Percentiles rank a stretch among this genome's conserved stretches.
Conservation (phyloP, 352 stramenopile species). For the Saprolegnia parasitica region DNA sequence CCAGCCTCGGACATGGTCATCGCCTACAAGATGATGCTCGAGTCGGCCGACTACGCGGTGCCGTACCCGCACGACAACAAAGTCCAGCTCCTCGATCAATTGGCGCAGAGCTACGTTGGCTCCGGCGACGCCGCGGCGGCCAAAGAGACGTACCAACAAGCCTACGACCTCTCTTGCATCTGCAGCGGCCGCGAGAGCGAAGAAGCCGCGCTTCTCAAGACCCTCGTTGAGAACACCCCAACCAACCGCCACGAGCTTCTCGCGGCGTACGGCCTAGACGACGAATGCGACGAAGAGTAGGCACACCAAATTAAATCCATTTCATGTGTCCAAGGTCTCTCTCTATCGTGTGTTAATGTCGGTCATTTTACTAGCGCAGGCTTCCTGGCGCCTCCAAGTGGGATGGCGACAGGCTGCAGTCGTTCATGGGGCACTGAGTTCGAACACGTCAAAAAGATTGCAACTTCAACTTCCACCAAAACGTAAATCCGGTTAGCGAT, state of each 20-base stretch:
- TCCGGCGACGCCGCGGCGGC: constrained; percentile 47
- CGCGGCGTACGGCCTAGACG: constrained; percentile 39
- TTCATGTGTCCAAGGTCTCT: no score
- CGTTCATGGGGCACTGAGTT: no score
- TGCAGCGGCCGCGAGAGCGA: constrained; percentile 57
- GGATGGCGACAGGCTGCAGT: no score
- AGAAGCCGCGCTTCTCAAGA: constrained; percentile 50
- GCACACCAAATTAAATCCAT: no score
- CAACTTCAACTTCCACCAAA: no score
- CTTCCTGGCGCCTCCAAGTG: no score
- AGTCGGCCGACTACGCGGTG: constrained; percentile 43
- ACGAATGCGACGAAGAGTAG: neutral
- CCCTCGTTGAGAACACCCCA: constrained; percentile 44
- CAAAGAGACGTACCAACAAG: constrained; percentile 49
- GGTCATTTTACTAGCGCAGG: no score
- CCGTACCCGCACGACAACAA: constrained; percentile 68
- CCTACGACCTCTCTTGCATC: constrained; percentile 50
- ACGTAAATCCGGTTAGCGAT: no score
- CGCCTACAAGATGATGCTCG: constrained; percentile 39
- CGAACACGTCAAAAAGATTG: no score
- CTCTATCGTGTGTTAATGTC: no score
- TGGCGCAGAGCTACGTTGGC: constrained; percentile 63
- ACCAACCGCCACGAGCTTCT: constrained; percentile 50
- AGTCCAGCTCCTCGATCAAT: constrained; percentile 76
- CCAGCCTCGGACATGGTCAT: constrained; percentile 44